Base-by-base conservation (phyloP, 2,329 filamentous ascomycete species). In the Rosellinia necatrix region DNA sequence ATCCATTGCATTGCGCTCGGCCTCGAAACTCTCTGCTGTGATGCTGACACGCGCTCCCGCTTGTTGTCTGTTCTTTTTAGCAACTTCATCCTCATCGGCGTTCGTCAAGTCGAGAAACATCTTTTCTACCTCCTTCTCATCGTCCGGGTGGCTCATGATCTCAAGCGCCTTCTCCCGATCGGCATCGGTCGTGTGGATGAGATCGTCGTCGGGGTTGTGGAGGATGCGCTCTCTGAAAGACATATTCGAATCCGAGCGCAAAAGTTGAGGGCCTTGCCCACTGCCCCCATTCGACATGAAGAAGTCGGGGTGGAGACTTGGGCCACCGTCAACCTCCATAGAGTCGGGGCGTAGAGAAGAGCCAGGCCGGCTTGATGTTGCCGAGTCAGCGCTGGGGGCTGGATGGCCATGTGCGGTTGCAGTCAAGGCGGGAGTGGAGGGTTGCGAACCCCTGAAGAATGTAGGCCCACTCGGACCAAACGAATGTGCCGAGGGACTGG, bases 101-200 rank as follows among this genome's bases (percentile, higher is more conserved):
- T 83, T 81, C 3, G 80, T 81, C 61, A 84, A 75, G 38, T 83
- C 81, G 40, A 78, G 74, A 65, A 83, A 83, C 78, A 84, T 82
- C 61, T 77, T 78, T 53, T 82, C 78, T 3, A 81, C 79, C 22
- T 78, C 79, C 38, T 74, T 75, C 21, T 75, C 75, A 29, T 75
- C 74, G 15, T 79, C 78, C 30, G 78, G 76, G 4, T 72, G 68
- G 2, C 60, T 64, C 17, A 85, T 68, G 13, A 83, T 79, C 57
- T 83, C 80, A 10, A 84, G 72, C 56, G 78, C 78, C 67, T 78
- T 80, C 58, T 70, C 75, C 68, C 78, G 81, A 35, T 74, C 77
- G 17, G 72, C 72, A 29, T 78, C 78, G 0, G 75, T 76, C 22
- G 76, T 71, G 6, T 80, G 69, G 53, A 77, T 74, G 27, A 82